phyloP scores from a whole-genome alignment of 2,329 filamentous ascomycete genomes.

The Magnaporthiopsis rhizophila region DNA sequence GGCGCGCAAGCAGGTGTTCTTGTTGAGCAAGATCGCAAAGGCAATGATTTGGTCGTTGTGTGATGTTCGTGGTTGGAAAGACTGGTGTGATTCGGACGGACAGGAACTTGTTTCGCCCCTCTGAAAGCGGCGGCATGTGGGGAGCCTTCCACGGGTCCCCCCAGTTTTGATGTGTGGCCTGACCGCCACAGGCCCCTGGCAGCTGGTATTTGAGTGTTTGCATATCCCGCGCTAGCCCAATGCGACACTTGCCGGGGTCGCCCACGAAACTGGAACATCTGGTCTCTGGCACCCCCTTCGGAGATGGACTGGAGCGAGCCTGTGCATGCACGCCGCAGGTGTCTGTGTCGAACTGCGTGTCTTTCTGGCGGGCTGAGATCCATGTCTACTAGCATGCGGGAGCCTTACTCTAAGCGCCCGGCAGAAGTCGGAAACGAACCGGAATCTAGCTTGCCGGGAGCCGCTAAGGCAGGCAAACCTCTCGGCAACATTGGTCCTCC shows the following conservation, averaged over 20 bases:
- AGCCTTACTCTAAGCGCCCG: too few relatives aligned
- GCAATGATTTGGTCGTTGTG: background rate
- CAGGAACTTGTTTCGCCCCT: background rate
- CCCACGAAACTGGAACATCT: background rate
- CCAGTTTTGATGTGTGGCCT: background rate
- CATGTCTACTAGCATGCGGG: background rate
- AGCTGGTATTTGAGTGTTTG: constrained; percentile 1
- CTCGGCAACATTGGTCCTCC: too few relatives aligned
- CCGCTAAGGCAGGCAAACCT: too few relatives aligned
- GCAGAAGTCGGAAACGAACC: too few relatives aligned
- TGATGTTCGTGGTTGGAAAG: background rate
- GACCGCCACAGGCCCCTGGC: background rate
- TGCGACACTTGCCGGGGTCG: background rate
- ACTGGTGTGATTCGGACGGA: background rate
- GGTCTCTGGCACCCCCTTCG: background rate
- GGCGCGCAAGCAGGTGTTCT: too few relatives aligned
- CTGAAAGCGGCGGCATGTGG: background rate
- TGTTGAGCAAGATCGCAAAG: background rate
- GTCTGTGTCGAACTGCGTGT: background rate
- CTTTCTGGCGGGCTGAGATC: background rate
- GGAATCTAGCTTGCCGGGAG: too few relatives aligned
- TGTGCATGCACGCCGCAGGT: background rate
- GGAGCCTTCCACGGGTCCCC: background rate
- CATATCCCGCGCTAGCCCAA: constrained; percentile 1
- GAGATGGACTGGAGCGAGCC: background rate